phyloP scores from a whole-genome alignment of 176 grass and related monocot species.

The Ensete glaucum region DNA sequence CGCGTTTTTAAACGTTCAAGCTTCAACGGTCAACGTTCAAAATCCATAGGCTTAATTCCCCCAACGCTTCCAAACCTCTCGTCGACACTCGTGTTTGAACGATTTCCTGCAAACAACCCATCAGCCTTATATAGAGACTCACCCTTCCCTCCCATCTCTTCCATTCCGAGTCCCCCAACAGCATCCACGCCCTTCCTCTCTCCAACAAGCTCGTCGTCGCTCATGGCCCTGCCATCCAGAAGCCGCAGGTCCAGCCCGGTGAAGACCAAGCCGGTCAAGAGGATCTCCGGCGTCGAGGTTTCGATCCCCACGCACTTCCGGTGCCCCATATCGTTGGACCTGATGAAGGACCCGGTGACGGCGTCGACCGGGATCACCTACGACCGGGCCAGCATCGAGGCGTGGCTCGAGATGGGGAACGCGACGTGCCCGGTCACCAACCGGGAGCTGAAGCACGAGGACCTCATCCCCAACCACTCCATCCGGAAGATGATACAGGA shows the following conservation, averaged over 20 bases:
- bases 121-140: background rate
- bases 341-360: slow-evolving; percentile 70
- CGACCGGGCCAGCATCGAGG: slow-evolving; percentile 54
- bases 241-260: background rate
- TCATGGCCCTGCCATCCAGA: background rate
- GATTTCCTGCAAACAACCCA: background rate
- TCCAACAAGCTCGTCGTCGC: background rate
- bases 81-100: background rate
- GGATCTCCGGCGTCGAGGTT: background rate
- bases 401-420: slow-evolving; percentile 52
- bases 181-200: slow-evolving; percentile 16
- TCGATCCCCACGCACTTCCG: slow-evolving; percentile 44
- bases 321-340: slow-evolving; percentile 75
- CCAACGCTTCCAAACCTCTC: background rate
- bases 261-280: background rate
- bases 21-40: slow-evolving; percentile 82
- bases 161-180: background rate
- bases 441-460: slow-evolving; percentile 31
- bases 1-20: slow-evolving; percentile 38
- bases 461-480: slow-evolving; percentile 70
- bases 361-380: slow-evolving; percentile 76
- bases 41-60: background rate
- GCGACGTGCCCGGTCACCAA: slow-evolving; percentile 49
- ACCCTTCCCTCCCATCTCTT: slow-evolving; percentile 19
- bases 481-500: slow-evolving; percentile 66